Evolutionary conservation across 2,329 filamentous ascomycete genomes (phyloP), one percentile per base, ranked within the genome.

Genomic region (Sporothrix globosa): DNA sequence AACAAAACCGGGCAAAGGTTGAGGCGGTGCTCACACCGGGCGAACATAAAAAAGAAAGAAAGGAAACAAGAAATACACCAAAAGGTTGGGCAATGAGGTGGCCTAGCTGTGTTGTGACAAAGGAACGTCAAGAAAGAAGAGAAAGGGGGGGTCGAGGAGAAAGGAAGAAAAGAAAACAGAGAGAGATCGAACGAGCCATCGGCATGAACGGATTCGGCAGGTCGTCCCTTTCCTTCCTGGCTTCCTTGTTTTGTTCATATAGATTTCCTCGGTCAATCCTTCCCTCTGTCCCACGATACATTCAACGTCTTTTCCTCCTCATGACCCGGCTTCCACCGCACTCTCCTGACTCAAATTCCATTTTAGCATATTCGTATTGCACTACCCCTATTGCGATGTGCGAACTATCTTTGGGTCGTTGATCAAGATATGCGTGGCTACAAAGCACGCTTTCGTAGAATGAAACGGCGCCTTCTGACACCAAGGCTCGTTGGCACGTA

Each of bases 351-450:
- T 34, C 34, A 34, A 34, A 34, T 46, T 41, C 10, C 11, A 30
- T 3, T 30, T 48, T 63, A 24, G 11, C 60, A 46, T 48, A 13
- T 48, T 48, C 19, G 21, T 46, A 13, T 41, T n/a, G 39, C 44
- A 46, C 24, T 63, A 48, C 34, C 56, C 56, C 56, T 61, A 61
- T 61, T 61, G 41, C 56, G 56, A 61, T 61, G 24, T 61, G 56
- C 34, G 34, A 9, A 34, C 34, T 34, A 34, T 34, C 34, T n/a
- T 24, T 61, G 27, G 10, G 1, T 19, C 34, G 56, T 48, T 48
- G 21, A 11, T 30, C 60, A 63, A 48, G 13, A 6, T 52, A 24
- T 34, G n/a, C 27, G 27, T 54, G 21, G 53, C 66, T 41, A 58
- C n/a, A 27, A 27, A 53, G 24, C 27, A 63, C 60, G 60, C 41